These are phyloP conservation scores for Pseudogymnoascus sp. DNA, from an alignment of 2,329 filamentous ascomycete genomes.

Conservation along the genomic window DNA sequence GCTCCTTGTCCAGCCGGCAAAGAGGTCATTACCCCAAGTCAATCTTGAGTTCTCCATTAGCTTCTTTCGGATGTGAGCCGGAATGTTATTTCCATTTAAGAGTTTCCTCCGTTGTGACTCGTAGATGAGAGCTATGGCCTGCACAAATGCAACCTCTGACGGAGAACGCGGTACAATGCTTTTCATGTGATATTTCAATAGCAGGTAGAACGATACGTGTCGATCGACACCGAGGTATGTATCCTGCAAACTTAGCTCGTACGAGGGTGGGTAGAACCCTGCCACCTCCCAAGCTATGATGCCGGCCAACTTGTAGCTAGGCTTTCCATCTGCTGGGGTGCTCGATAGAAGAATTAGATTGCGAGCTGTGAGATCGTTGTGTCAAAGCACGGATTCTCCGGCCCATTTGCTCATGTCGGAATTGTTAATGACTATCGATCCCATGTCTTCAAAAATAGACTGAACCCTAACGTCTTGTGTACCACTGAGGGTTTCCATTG, in stretches of 20 bases:
- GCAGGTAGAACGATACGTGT: slow-evolving; percentile 18
- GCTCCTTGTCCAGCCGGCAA: slow-evolving; percentile 15
- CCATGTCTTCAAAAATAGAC: slow-evolving; percentile 16
- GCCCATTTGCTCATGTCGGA: slow-evolving; percentile 20
- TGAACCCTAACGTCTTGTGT: slow-evolving; percentile 13
- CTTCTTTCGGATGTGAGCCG: slow-evolving; percentile 18
- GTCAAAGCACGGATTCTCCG: slow-evolving; percentile 21
- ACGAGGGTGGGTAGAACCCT: slow-evolving; percentile 21
- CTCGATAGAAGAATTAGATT: slow-evolving; percentile 17
- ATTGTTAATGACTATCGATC: slow-evolving; percentile 15
- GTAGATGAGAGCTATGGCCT: slow-evolving; percentile 17
- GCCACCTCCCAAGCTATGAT: slow-evolving; percentile 23
- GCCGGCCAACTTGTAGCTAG: slow-evolving; percentile 17
- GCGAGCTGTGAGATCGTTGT: slow-evolving; percentile 21
- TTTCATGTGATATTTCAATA: background rate
- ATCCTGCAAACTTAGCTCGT: slow-evolving; percentile 21
- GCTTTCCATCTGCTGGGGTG: slow-evolving; percentile 12
- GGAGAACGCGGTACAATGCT: slow-evolving; percentile 11
- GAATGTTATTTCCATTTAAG: slow-evolving; percentile 15
- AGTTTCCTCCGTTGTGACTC: slow-evolving; percentile 17
- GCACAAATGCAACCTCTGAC: slow-evolving; percentile 17
- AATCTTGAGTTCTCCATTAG: slow-evolving; percentile 13
- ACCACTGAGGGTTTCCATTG: slow-evolving; percentile 11
- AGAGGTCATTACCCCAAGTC: slow-evolving; percentile 8
- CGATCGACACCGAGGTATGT: slow-evolving; percentile 17